These are phyloP conservation scores for Elsinoe batatas DNA, from an alignment of 2,329 filamentous ascomycete genomes.

Conservation along the genomic window DNA sequence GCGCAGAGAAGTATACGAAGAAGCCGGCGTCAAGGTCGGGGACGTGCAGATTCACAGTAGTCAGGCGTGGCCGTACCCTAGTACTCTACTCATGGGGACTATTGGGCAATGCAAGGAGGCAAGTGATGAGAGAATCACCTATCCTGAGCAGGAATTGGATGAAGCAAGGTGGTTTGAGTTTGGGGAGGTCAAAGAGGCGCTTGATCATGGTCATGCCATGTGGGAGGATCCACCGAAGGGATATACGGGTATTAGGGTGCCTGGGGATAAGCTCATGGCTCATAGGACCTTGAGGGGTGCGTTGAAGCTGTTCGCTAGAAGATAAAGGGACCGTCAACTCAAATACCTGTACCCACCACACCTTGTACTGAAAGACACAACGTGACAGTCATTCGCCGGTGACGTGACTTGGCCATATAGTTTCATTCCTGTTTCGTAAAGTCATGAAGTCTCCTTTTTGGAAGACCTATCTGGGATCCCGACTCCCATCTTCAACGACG, in stretches of 20 bases:
- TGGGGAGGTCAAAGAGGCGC: constrained; percentile 19
- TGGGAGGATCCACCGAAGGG: constrained; percentile 19
- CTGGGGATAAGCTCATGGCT: constrained; percentile 18
- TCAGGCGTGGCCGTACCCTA: constrained; percentile 81
- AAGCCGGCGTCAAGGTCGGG: constrained; percentile 66
- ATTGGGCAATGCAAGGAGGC: constrained; percentile 19
- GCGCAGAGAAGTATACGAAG: constrained; percentile 76
- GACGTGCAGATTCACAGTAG: constrained; percentile 73
- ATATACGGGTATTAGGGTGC: constrained; percentile 18
- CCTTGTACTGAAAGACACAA: too few species aligned
- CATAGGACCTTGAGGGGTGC: constrained; percentile 19
- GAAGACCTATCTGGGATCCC: too few species aligned
- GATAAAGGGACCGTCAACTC: not conserved
- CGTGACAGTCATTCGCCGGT: too few species aligned
- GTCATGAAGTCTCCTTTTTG: too few species aligned
- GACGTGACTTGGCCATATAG: too few species aligned
- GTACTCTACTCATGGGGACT: constrained; percentile 66
- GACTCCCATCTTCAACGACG: too few species aligned
- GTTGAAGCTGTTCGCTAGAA: constrained; percentile 16
- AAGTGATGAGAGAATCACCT: constrained; percentile 18
- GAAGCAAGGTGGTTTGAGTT: constrained; percentile 20
- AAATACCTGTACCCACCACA: too few species aligned
- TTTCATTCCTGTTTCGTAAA: too few species aligned
- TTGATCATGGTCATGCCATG: constrained; percentile 20
- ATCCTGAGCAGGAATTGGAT: constrained; percentile 19